Percentiles rank a stretch among this genome's conserved stretches.
These are phyloP conservation scores for Saccharomyces hybrid DNA, from an alignment of 1,139 yeast species.

Conservation along the genomic window DNA sequence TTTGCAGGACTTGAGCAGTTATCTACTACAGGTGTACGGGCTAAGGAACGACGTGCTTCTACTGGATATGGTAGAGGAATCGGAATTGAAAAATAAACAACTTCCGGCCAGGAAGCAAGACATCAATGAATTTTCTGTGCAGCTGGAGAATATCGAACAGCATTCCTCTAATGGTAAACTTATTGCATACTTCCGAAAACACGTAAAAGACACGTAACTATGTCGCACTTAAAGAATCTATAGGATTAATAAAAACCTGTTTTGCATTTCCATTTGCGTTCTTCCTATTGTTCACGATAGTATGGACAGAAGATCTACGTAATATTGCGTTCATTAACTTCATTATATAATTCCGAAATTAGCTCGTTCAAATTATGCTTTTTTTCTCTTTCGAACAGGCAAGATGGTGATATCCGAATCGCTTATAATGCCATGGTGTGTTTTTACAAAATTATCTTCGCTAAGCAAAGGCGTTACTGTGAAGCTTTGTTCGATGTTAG, in stretches of 20 bases:
- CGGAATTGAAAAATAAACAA: slow-evolving; percentile 12
- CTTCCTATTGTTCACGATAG: background rate
- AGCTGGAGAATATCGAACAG: background rate
- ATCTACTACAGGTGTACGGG: slow-evolving; percentile 13
- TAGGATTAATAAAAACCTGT: background rate
- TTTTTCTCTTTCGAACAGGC: background rate
- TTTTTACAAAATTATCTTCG: background rate
- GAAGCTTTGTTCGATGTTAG: background rate
- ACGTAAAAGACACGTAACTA: background rate
- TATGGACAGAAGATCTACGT: too few relatives aligned
- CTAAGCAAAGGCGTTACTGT: background rate
- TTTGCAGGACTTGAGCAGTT: slow-evolving; percentile 10
- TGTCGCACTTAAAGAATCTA: background rate
- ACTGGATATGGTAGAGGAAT: slow-evolving; percentile 9
- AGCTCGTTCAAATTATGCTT: background rate
- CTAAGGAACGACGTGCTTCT: slow-evolving; percentile 11
- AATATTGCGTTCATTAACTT: too few relatives aligned
- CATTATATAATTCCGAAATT: too few relatives aligned
- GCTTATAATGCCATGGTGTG: background rate
- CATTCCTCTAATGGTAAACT: background rate
- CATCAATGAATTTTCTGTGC: background rate
- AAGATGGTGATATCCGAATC: background rate
- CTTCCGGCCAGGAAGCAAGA: slow-evolving; percentile 3
- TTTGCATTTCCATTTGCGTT: background rate
- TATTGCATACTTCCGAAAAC: background rate